These are phyloP conservation scores for Rhizoctonia solani DNA, from an alignment of 1,284 basidiomycete species.

Conservation along the genomic window DNA sequence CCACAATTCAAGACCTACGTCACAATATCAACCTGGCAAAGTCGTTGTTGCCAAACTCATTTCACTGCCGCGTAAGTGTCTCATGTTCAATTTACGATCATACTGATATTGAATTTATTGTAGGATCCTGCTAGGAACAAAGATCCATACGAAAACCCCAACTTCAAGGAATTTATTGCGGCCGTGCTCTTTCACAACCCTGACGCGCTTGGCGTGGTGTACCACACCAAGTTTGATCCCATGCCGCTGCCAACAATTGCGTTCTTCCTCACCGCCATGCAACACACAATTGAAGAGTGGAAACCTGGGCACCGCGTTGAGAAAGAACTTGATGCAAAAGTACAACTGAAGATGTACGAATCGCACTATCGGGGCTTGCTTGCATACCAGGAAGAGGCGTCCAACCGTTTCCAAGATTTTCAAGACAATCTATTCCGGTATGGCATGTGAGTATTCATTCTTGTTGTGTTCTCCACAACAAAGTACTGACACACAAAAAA, in stretches of 20 bases:
- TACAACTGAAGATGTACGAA: slow-evolving; percentile 4
- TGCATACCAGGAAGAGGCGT: neutral
- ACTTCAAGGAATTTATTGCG: neutral
- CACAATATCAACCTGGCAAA: neutral
- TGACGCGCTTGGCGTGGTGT: neutral
- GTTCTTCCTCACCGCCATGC: neutral
- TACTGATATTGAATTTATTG: neutral
- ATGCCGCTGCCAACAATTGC: neutral
- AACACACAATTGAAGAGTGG: slow-evolving; percentile 3
- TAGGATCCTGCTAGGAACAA: neutral
- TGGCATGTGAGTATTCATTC: slow-evolving; percentile 6
- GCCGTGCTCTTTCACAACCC: neutral
- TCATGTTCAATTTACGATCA: neutral
- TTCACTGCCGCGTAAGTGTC: neutral
- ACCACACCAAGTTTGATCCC: neutral
- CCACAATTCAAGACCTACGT: neutral
- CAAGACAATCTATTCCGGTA: neutral
- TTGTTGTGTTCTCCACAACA: neutral
- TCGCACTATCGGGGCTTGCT: slow-evolving; percentile 3
- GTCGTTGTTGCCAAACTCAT: neutral
- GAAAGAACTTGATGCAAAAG: neutral
- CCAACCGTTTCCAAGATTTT: neutral
- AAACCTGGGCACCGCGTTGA: neutral
- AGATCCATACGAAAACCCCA: neutral
- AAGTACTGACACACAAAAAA: neutral